phyloP scores from a whole-genome alignment of 2,329 filamentous ascomycete species.

The Verruconis gallopava region DNA sequence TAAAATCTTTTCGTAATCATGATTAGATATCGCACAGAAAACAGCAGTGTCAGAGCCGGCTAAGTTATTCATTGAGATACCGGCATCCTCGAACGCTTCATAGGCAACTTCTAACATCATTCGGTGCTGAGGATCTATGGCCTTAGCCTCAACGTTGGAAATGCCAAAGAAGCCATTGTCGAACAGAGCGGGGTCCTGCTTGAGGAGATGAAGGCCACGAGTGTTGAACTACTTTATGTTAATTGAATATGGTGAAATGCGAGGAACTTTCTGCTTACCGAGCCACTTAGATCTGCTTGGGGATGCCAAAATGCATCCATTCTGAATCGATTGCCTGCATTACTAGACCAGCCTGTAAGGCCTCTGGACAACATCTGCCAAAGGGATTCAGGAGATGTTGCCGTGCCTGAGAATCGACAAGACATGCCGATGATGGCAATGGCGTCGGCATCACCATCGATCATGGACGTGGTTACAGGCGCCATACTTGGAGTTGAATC shows the following conservation, averaged over 20 bases:
- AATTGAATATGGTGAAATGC: not conserved
- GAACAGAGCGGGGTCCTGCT: conserved; percentile 4
- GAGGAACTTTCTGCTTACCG: not conserved
- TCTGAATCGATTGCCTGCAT: conserved; percentile 1
- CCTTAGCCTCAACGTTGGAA: not conserved
- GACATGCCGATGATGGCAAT: conserved; percentile 18
- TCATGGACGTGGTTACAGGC: too few species aligned
- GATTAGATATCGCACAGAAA: not conserved
- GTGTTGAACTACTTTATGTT: conserved; percentile 1
- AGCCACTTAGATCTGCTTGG: not conserved
- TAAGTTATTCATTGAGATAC: not conserved
- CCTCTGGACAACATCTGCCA: conserved; percentile 22
- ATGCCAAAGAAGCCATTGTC: conserved; percentile 8
- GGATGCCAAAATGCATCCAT: conserved; percentile 6
- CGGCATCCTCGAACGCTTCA: conserved; percentile 4
- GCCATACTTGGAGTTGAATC: too few species aligned
- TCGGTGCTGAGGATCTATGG: conserved; percentile 9
- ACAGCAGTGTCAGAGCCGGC: not conserved
- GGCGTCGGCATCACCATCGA: too few species aligned
- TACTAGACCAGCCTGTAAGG: not conserved
- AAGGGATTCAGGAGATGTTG: conserved; percentile 17
- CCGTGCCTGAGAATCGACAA: conserved; percentile 14
- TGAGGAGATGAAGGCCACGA: conserved; percentile 3
- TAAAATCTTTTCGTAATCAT: not conserved
- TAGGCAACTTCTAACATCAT: conserved; percentile 4